Conservation (phyloP, 345 rosid species). For the Dipteronia sinensis region DNA sequence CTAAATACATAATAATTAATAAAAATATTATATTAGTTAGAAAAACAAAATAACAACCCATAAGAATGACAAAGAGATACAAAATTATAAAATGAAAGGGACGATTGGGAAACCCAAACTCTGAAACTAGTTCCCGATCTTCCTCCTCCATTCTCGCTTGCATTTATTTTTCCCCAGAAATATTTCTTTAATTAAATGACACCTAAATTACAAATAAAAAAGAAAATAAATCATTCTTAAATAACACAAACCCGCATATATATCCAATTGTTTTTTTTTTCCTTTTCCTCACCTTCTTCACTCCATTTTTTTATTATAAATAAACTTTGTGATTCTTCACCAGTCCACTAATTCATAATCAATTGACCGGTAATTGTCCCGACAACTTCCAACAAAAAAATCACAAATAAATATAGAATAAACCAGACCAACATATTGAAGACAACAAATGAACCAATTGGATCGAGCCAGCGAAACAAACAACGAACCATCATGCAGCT, state of each 20-base stretch:
- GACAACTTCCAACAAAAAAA: background rate
- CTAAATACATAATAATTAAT: no score
- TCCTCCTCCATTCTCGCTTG: no score
- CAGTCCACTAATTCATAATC: no score
- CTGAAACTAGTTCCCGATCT: no score
- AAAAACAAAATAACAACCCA: no score
- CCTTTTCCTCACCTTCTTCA: background rate
- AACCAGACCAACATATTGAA: no score
- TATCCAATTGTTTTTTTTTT: background rate
- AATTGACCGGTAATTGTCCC: background rate
- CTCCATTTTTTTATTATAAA: background rate
- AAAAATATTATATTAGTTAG: no score
- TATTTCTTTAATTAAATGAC: background rate
- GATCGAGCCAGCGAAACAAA: background rate
- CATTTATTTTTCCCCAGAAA: background rate
- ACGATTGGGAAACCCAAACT: no score
- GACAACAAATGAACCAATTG: no score
- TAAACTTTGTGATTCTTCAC: background rate
- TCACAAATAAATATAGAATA: background rate
- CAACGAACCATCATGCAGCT: background rate
- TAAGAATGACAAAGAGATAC: no score
- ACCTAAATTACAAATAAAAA: background rate
- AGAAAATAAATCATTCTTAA: no score
- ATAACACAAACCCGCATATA: background rate
- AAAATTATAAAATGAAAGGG: no score